Evolutionary conservation across 345 rosid genomes (phyloP).

Genomic region (Aethionema arabicum): DNA sequence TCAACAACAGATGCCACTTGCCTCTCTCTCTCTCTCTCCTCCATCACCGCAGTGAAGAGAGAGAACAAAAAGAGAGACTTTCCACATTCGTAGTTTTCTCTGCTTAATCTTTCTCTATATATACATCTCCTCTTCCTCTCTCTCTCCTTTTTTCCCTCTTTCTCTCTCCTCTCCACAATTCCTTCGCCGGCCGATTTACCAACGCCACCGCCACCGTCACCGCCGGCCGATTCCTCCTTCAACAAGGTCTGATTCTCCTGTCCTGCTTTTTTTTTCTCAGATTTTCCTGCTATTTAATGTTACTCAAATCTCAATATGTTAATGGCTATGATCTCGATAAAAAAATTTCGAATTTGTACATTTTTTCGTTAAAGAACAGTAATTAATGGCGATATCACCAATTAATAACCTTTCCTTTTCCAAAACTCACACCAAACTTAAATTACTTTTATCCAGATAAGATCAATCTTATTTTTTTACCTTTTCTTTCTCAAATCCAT

Average conservation of each 20-base stretch:
- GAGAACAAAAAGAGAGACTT: constrained; percentile 31
- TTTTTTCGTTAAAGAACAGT: background rate
- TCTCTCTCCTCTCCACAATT: constrained; percentile 1
- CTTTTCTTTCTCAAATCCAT: background rate
- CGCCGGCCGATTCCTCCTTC: background rate
- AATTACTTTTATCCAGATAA: constrained; percentile 7
- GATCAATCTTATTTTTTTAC: background rate
- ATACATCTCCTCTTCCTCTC: constrained; percentile 40
- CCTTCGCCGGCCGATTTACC: constrained; percentile 1
- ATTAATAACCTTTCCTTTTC: no score
- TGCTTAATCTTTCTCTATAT: constrained; percentile 24
- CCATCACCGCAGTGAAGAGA: constrained; percentile 29
- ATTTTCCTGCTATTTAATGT: background rate
- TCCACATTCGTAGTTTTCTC: constrained; percentile 18
- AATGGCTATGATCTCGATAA: constrained; percentile 3
- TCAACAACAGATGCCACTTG: background rate
- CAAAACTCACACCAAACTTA: background rate
- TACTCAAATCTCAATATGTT: background rate
- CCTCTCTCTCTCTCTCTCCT: constrained; percentile 13
- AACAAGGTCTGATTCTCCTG: constrained; percentile 25
- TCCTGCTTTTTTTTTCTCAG: constrained; percentile 1
- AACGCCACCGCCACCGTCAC: background rate
- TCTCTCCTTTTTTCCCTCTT: constrained; percentile 23
- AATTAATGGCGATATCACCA: background rate
- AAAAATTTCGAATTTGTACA: background rate